Evolutionary conservation across 2,329 filamentous ascomycete genomes (phyloP), one percentile per base, ranked within the genome.

Genomic region (Paracamarosporium sp.): DNA sequence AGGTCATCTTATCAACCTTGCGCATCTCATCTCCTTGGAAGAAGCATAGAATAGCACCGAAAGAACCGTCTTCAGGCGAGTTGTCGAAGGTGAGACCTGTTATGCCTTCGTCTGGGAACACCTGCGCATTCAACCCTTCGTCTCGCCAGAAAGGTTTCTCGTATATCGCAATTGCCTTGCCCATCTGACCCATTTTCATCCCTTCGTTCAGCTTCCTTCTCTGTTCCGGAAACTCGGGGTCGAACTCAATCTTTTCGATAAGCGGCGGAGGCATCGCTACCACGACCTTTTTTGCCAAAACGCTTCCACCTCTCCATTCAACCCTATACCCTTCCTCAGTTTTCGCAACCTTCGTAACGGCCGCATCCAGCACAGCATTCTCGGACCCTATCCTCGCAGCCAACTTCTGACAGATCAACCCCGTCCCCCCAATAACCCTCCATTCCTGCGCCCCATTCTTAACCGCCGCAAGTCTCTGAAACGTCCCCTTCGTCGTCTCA

Each of bases 101-200:
- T 9, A 57, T 50, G 25, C 62, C 64, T 4, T 35, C n/a, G 25
- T 67, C 60, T 5, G 56, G 62, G 20, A 66, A 27, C 15, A 59
- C 62, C 50, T 69, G 65, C 2, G 84, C 85, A 56, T 79, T 82
- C 33, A 81, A 76, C 2, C 58, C 56, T 0, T 80, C 79, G 1
- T 74, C 64, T 1, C 74, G 66, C 84, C 84, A 86, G 67, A 79
- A 85, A 0, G 82, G 79, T 4, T 66, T 65, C 0, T 68, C 55
- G 67, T 80, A 85, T 28, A 79, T 71, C 9, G 82, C 64, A 51
- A 86, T 83, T 5, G 78, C 79, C 66, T 87, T 86, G 48, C 78
- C 80, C 62, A 84, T 84, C 58, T 81, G 80, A 3, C 83, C 83
- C 36, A 81, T 78, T 0, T 61, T 67, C 5, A 75, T 76, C 0